Base-by-base conservation (phyloP, 2,329 filamentous ascomycete genomes). In the Drechslerella stenobrocha region DNA sequence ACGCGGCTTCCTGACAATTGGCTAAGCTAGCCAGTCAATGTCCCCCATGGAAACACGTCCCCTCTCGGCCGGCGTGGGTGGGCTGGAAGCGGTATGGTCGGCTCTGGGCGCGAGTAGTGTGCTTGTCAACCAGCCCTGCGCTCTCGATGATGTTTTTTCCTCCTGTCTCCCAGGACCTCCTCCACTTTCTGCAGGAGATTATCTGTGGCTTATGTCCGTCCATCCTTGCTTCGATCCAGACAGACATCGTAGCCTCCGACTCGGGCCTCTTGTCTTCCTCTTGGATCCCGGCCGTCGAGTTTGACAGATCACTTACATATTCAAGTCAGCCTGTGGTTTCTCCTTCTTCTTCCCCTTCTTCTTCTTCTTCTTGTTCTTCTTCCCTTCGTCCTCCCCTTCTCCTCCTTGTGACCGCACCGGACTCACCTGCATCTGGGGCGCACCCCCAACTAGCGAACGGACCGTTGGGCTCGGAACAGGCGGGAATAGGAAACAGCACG, bases 171-270 rank as follows among this genome's bases (percentile, higher is more conserved):
- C 51, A 55, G 42, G 50, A 34, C 55, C 48, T 52, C 61, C 61
- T 66, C 61, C 61, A 66, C 53, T 59, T 58, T 66, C 46, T 47
- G 28, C 59, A 53, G 63, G 63, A 67, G 63, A 67, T 67, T 67
- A 60, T 47, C 40, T 67, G 63, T 67, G 63, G 63, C 63, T 67
- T 67, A 67, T 67, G 55, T 67, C 63, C 63, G 63, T 66, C 53
- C 55, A 53, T 42, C 45, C 63, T 66, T 66, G 47, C 20, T 28
- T 22, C 52, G 52, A 46, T 57, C 37, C 45, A 64, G 40, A 46
- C 45, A 64, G 40, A 46, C 37, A 42, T 42, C 37, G 37, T 18
- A 18, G 37, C 13, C 3, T 9, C 37, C 15, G 18, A 20, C 37
- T 42, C 22, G 37, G 37, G 37, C 37, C 37, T 20, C 22, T 18